Percentiles rank a stretch among this genome's conserved stretches.
Evolutionary conservation across 805 yeast genomes (phyloP).

Genomic region (Starmerella etchellsii): DNA sequence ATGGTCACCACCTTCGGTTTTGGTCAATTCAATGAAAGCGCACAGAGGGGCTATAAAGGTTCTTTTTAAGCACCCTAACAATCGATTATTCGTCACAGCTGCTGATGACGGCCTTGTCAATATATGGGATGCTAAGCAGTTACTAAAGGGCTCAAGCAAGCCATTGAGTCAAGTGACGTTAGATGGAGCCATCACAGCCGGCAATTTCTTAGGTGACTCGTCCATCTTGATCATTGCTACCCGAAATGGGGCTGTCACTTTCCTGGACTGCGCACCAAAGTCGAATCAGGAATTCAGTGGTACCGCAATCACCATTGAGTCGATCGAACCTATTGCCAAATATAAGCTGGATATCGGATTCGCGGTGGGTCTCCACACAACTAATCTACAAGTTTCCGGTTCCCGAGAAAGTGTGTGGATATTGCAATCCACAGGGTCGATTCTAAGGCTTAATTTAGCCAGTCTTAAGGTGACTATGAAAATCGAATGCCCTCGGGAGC

Average conservation of each 20-base stretch:
- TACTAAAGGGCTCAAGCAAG: constrained; percentile 44
- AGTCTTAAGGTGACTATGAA: constrained; percentile 34
- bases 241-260: constrained; percentile 33
- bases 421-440: constrained; percentile 9
- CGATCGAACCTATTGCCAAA: constrained; percentile 1
- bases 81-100: constrained; percentile 60
- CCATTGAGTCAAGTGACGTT: constrained; percentile 22
- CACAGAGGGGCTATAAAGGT: constrained; percentile 48
- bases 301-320: background rate
- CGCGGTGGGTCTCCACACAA: constrained; percentile 32
- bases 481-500: constrained; percentile 43
- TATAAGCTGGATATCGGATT: constrained; percentile 26
- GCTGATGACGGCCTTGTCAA: constrained; percentile 61
- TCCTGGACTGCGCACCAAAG: constrained; percentile 19
- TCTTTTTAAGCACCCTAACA: constrained; percentile 46
- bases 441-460: constrained; percentile 43
- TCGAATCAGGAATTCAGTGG: background rate
- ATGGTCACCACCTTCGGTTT: constrained; percentile 6
- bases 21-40: constrained; percentile 54
- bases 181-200: constrained; percentile 35
- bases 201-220: constrained; percentile 41
- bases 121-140: constrained; percentile 61
- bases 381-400: background rate
- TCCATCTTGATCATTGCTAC: constrained; percentile 49
- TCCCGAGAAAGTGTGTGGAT: constrained; percentile 10